Base-by-base conservation (phyloP, 805 yeast species). In the Cyberlindnera galapagoensis region DNA sequence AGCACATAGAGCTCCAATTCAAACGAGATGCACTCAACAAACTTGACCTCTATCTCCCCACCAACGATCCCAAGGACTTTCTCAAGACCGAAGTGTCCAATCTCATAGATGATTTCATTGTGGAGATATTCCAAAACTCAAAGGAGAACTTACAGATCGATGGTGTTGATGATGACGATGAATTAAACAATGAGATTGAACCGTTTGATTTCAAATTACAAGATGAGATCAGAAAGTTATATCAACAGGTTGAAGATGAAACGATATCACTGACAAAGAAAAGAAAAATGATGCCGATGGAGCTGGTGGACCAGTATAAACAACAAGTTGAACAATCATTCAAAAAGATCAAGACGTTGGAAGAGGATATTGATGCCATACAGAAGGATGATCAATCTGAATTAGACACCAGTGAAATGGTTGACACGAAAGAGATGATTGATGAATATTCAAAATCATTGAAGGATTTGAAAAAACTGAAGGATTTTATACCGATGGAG, bases 191-290 rank as follows among this genome's bases (percentile, higher is more conserved):
- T 7, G 40, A 68, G 36, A 66, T 75, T 7, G 92, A 80, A 50
- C 86, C 88, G 1, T 81, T 80, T 53, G 90, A 84, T 48, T 56
- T 69, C 24, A 76, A 68, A 13, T 54, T 81, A 37, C 79, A 80
- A 52, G 76, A 71, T 36, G 52, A 63, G 34, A 67, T 83, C 18
- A 61, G 90, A 28, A 62, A 66, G 30, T 44, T 72, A 30, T 71
- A 81, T 40, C 65, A 66, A 30, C 63, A 68, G 23, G 77, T 82
- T 36, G 94, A 84, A 42, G 68, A 65, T 29, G 72, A 71, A 39
- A 74, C 85, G 0, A 67, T 74, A 1, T 67, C 63, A 35, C 69
- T 79, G 12, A 69, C 84, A 0, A 60, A 62, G 15, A 53, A 78
- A 33, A 59, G 92, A 30, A 62, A 73, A 30, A 63, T 63, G 13